Evolutionary conservation across 495 filamentous ascomycete genomes (phyloP).

Genomic region (Diplogelasinospora grovesii): DNA sequence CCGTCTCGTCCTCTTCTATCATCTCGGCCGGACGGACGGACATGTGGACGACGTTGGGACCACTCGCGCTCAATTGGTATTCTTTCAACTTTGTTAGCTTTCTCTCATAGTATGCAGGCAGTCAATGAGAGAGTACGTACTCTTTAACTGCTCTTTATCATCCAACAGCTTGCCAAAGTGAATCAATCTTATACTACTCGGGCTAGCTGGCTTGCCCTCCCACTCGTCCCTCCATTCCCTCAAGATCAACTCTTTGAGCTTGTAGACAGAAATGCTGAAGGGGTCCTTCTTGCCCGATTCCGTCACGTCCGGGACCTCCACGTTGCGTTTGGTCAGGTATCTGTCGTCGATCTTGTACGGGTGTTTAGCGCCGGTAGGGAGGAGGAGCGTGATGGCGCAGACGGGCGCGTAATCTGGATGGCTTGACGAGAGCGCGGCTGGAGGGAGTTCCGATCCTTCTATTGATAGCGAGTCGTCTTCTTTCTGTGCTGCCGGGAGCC

Average conservation of each 20-base stretch:
- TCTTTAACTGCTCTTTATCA: conserved; percentile 69
- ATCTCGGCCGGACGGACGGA: conserved; percentile 83
- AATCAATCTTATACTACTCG: conserved; percentile 80
- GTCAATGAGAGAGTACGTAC: conserved; percentile 14
- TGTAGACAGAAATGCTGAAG: conserved; percentile 83
- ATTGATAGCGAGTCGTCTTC: conserved; percentile 35
- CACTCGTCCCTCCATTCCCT: conserved; percentile 87
- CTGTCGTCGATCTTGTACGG: conserved; percentile 82
- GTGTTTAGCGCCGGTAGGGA: conserved; percentile 75
- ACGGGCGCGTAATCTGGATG: conserved; percentile 14
- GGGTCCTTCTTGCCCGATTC: conserved; percentile 59
- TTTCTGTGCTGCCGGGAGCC: conserved; percentile 17
- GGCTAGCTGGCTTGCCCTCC: conserved; percentile 76
- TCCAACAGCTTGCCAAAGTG: conserved; percentile 82
- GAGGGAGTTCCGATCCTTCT: conserved; percentile 34
- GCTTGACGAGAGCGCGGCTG: conserved; percentile 3
- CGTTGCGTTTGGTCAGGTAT: conserved; percentile 71
- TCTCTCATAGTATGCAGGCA: neutral
- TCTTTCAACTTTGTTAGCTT: conserved; percentile 42
- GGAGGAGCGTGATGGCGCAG: conserved; percentile 61
- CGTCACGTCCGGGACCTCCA: conserved; percentile 58
- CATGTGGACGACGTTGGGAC: conserved; percentile 86
- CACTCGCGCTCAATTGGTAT: conserved; percentile 64
- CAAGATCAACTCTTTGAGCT: conserved; percentile 84
- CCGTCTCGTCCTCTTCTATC: conserved; percentile 73